phyloP scores from a whole-genome alignment of 176 grass and related monocot species.

The Dendrocalamus sinicus region DNA sequence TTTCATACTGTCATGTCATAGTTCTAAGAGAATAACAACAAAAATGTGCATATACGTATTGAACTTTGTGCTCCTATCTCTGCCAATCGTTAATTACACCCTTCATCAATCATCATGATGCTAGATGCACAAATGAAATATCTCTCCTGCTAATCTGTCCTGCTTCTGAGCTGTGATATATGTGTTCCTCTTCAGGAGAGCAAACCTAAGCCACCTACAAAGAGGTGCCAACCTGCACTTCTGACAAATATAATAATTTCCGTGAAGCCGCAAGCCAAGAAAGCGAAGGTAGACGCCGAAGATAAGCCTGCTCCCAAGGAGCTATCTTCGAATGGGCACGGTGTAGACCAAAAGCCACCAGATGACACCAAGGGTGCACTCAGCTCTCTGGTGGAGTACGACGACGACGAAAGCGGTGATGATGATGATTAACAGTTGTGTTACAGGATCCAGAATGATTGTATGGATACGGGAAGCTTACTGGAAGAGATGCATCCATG shows the following conservation, averaged over 20 bases:
- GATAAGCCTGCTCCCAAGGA: conserved; percentile 39
- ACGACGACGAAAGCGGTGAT: conserved; percentile 57
- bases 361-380: conserved; percentile 33
- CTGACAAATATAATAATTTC: conserved; percentile 77
- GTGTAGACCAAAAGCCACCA: conserved; percentile 25
- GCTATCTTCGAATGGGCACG: conserved; percentile 34
- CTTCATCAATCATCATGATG: conserved; percentile 10
- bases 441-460: neutral
- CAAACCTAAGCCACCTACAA: conserved; percentile 54
- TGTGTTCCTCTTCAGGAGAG: conserved; percentile 35
- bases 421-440: conserved; percentile 27
- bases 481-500: neutral
- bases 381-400: conserved; percentile 70
- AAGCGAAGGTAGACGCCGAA: conserved; percentile 53
- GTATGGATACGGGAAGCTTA: neutral
- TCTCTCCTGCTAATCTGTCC: conserved; percentile 5
- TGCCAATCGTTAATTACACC: neutral
- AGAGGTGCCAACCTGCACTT: conserved; percentile 63
- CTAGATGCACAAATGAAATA: conserved; percentile 15
- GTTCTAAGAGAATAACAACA: neutral
- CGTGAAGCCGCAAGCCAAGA: conserved; percentile 89
- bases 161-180: conserved; percentile 1
- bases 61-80: neutral
- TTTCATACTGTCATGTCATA: neutral
- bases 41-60: neutral